These are phyloP conservation scores for Scedosporium dehoogii DNA, from an alignment of 2,329 filamentous ascomycete genomes.

Conservation along the genomic window DNA sequence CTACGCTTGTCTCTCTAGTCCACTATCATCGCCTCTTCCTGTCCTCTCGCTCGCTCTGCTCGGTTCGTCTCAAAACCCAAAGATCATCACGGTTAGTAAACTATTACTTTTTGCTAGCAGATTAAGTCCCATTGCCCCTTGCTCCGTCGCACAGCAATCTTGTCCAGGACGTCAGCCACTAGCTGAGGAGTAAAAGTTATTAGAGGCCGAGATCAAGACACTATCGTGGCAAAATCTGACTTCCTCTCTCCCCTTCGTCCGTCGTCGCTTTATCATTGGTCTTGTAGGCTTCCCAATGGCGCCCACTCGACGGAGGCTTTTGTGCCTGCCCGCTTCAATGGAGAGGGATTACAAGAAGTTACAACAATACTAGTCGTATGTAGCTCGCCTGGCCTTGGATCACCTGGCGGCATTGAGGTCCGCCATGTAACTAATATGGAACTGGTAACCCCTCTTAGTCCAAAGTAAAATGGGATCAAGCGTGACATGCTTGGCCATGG, in stretches of 20 bases:
- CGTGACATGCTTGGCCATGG: not conserved
- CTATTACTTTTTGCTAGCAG: not conserved
- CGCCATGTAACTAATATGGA: not conserved
- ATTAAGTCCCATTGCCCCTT: not conserved
- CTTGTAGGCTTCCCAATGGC: not conserved
- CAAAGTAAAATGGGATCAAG: not conserved
- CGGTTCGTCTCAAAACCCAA: not conserved
- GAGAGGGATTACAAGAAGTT: no score
- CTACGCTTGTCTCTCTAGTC: not conserved
- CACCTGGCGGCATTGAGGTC: no score
- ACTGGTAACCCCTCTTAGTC: not conserved
- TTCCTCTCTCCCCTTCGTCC: not conserved
- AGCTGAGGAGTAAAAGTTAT: not conserved
- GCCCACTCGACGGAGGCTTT: not conserved
- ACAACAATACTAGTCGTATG: no score
- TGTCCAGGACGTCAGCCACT: not conserved
- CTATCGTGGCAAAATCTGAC: not conserved
- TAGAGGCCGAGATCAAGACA: not conserved
- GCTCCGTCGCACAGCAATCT: not conserved
- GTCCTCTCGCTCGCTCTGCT: not conserved
- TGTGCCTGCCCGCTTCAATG: no score
- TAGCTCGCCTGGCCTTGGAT: no score
- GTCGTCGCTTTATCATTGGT: not conserved
- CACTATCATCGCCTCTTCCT: not conserved
- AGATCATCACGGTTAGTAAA: no score